Evolutionary conservation across 2,329 filamentous ascomycete genomes (phyloP), one percentile per base, ranked within the genome.

Genomic region (Colletotrichum sp.): DNA sequence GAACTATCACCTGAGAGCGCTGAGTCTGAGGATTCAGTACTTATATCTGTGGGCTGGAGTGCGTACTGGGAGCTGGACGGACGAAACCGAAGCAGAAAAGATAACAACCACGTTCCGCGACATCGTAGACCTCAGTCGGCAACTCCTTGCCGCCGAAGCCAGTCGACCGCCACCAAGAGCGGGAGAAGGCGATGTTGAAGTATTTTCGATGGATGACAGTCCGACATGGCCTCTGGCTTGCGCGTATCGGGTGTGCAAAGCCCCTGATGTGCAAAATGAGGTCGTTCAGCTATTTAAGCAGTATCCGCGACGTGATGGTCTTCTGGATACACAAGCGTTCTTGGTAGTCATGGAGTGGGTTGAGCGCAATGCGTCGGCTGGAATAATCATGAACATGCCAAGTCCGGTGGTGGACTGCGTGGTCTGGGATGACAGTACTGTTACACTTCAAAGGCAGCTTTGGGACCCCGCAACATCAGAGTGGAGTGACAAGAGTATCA

Each of bases 241-340:
- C 8, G 82, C 83, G 6, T 81, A 86, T 1, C 85, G 85, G 78
- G 83, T 84, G 18, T 88, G 85, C 59, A 82, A 84, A 8, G 84
- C 87, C 59, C 79, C 80, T 4, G 73, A 77, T 0, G 83, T 88
- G 12, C 82, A 85, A 15, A 81, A 82, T 10, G 84, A 88, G 2
- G 84, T 87, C 8, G 83, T 86, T 13, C 80, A 82, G 12, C 84
- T 89, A 21, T 79, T 89, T 18, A 81, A 80, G 6, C 79, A 84
- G 52, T 86, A 87, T 30, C 86, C 86, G 10, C 83, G 86, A 6
- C 84, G 85, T 34, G 88, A 88, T 72, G 86, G 85, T 1, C 82
- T 88, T 13, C 84, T 86, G n/a, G 86, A 88, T 72, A 87, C 83
- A 34, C 82, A 83, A 10, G 80, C 86, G 2, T 85, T 87, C 69